Percentiles rank a stretch among this genome's conserved stretches.
These are phyloP conservation scores for Candida tallmaniae DNA, from an alignment of 805 yeast genomes.

Conservation along the genomic window DNA sequence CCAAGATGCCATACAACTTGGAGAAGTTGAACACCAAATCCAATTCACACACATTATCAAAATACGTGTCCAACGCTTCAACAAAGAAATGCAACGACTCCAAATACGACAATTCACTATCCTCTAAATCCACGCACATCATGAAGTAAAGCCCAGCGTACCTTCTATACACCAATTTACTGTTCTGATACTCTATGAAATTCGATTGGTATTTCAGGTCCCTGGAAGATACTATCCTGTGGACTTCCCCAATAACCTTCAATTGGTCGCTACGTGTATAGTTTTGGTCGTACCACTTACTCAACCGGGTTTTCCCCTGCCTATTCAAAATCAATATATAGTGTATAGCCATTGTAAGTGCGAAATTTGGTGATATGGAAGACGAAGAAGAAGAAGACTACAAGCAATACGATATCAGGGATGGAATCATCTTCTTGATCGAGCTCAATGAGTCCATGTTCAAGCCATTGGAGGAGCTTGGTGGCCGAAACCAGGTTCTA, in stretches of 20 bases:
- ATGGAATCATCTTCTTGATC: constrained; percentile 60
- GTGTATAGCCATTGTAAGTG: constrained; percentile 63
- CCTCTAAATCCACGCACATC: constrained; percentile 73
- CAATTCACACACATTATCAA: constrained; percentile 88
- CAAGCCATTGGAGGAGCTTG: constrained; percentile 29
- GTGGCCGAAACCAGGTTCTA: constrained; percentile 39
- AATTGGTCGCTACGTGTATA: constrained; percentile 27
- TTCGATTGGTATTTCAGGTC: constrained; percentile 82
- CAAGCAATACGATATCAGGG: constrained; percentile 48
- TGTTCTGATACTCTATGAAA: constrained; percentile 58
- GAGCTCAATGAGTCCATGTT: constrained; percentile 51
- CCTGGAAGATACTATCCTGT: constrained; percentile 72
- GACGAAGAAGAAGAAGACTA: constrained; percentile 16
- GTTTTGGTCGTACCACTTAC: constrained; percentile 61
- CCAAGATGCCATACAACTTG: constrained; percentile 75
- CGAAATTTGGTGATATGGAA: constrained; percentile 2
- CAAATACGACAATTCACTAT: constrained; percentile 76
- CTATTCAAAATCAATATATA: constrained; percentile 80
- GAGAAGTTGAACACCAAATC: constrained; percentile 90
- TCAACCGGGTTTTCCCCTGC: constrained; percentile 87
- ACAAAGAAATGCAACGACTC: constrained; percentile 86
- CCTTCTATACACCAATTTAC: constrained; percentile 75
- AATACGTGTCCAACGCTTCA: constrained; percentile 80
- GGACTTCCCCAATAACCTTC: constrained; percentile 56
- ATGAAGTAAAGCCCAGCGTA: constrained; percentile 91